Base-by-base conservation (phyloP, 345 rosid genomes). In the Acer yangbiense region DNA sequence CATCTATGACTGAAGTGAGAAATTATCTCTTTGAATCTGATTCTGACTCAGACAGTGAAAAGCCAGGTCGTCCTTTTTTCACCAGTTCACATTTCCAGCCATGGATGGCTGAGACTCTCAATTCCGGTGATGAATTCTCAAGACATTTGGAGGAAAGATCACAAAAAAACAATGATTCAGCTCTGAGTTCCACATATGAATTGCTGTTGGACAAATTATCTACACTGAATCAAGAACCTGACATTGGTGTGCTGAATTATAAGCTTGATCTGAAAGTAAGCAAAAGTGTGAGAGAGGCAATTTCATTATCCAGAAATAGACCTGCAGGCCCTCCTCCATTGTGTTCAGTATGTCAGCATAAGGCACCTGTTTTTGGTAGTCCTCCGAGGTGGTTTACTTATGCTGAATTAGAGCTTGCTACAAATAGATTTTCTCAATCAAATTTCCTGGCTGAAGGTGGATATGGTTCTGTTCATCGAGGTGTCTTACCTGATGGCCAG, bases 381-480 rank as follows among this genome's bases (percentile, higher is more conserved):
- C 99, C 99, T 29, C 99, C 99, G 21, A 94, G 91, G 83, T 94
- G 98, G 99, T 96, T 94, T 82, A 86, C 92, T 69, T 96, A 79
- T 74, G 79, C 92, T 9, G 97, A 96, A 72, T 27, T 96, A 76
- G 98, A 94, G 81, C 88, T 87, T 21, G 97, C 99, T 48, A 96
- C 99, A 17, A 86, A 87, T 44, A 90, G 92, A 75, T 96, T 96
- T 85, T 92, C 97, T 11, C 84, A 87, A 79, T 87, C 81, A 3
- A 96, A 93, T 83, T 96, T 96, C 93, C 87, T 96, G 85, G 98
- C 99, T 74, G 99, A 96, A 88, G 99, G 99, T 73, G 97, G 99
- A 9, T 96, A 86, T 83, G 99, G 99, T 75, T 96, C 99, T 50
- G 99, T 96, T 69, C 95, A 96, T 73, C 85, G 89, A 80, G 99